Percentiles rank a stretch among this genome's conserved stretches.
Conservation (phyloP, 2,329 filamentous ascomycete genomes). For the Fusarium cicatricum region DNA sequence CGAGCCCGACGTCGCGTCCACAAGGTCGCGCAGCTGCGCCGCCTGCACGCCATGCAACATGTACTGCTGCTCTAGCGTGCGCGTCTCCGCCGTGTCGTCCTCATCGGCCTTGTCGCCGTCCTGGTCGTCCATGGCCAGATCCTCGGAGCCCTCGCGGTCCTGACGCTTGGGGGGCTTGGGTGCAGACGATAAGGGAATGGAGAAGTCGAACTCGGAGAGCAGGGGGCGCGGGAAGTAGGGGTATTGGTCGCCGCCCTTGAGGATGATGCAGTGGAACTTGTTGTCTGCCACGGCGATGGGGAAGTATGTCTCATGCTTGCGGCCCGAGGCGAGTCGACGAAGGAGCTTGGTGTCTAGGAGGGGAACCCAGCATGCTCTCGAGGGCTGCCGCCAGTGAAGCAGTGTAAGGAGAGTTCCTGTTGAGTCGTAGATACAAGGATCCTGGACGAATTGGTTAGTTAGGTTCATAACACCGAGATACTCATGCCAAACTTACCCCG, state of each 20-base stretch:
- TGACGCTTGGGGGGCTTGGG: slow-evolving; percentile 47
- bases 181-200: slow-evolving; percentile 76
- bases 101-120: slow-evolving; percentile 46
- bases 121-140: slow-evolving; percentile 47
- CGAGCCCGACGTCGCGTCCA: slow-evolving; percentile 68
- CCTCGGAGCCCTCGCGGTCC: slow-evolving; percentile 43
- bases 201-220: slow-evolving; percentile 92
- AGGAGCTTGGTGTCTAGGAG: slow-evolving; percentile 89
- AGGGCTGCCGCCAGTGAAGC: slow-evolving; percentile 87
- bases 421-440: slow-evolving; percentile 96
- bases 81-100: slow-evolving; percentile 56
- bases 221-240: slow-evolving; percentile 92
- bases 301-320: slow-evolving; percentile 92
- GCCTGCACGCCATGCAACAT: slow-evolving; percentile 77
- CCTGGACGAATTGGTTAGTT: slow-evolving; percentile 56
- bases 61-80: slow-evolving; percentile 80
- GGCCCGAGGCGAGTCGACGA: slow-evolving; percentile 81
- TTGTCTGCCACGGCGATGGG: slow-evolving; percentile 91
- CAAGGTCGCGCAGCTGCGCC: slow-evolving; percentile 77
- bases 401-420: slow-evolving; percentile 88
- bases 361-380: slow-evolving; percentile 89
- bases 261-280: slow-evolving; percentile 98
- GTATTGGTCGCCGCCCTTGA: slow-evolving; percentile 93
- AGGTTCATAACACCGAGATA: neutral
- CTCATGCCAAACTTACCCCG: slow-evolving; percentile 67